Base-by-base conservation (phyloP, 2,329 filamentous ascomycete species). In the Clarireedia monteithiana region DNA sequence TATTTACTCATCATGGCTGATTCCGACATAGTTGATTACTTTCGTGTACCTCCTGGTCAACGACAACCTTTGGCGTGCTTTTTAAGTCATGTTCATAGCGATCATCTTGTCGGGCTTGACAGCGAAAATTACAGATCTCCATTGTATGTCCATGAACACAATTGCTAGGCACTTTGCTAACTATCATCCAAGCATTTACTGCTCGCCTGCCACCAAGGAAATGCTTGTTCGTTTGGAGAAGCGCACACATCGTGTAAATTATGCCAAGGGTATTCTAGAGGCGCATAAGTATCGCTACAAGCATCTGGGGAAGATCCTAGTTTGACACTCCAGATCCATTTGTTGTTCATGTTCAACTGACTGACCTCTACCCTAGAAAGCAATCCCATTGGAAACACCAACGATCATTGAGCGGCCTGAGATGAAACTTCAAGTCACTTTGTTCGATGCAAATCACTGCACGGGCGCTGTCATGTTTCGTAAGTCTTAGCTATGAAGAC, bases 401-500 rank as follows among this genome's bases (percentile, higher is more conserved):
- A 91, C 85, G 0, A 71, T 74, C 4, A 81, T 97, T 48, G 89
- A 95, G 65, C 76, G 96, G 2, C 88, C 85, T 0, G 81, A 81
- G 1, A 78, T 80, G 48, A 74, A 72, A n/a, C 83, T 96, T 24
- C 83, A 84, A 48, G 89, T 95, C 17, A 96, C 91, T 0, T 75
- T 96, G 0, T 81, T 96, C 51, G 87, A 96, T 73, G 91, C 92
- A 1, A 96, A 97, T 64, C 92, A 96, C 68, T 97, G 92, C 64
- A 80, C 86, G 0, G 91, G 92, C 0, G 85, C 90, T 17, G 89
- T 94, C 17, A 95, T 96, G 90, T 96, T 96, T 67, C 75, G 80
- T 83, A 68, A 61, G 79, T 2, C 24, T 0, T 5, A 2, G 12
- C 10, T 6, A 14, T 38, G 23, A 3, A 23, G 1, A 26, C n/a